phyloP scores from a whole-genome alignment of 257 asterid genomes.

The Thymus quinquecostatus region DNA sequence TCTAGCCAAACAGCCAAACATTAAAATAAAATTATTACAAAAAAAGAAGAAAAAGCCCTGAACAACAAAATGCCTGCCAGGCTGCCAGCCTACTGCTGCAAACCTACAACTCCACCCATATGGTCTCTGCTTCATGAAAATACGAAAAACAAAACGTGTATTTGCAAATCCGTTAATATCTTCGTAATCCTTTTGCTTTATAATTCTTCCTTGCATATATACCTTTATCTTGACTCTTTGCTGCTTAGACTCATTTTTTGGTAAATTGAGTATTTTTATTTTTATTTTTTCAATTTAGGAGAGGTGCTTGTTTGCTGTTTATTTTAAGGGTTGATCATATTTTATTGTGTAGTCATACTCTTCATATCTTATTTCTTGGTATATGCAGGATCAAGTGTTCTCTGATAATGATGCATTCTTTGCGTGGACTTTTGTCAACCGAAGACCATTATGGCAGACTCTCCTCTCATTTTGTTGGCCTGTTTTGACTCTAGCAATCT shows the following conservation, averaged over 20 bases:
- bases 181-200: too few species aligned
- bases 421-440: conserved; percentile 92
- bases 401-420: conserved; percentile 95
- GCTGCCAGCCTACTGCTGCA: neutral
- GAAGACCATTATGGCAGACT: conserved; percentile 96
- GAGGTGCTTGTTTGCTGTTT: neutral
- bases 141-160: neutral
- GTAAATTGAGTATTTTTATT: neutral
- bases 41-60: neutral
- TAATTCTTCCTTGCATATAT: too few species aligned
- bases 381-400: conserved; percentile 86
- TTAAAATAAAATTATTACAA: neutral
- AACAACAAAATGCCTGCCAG: neutral
- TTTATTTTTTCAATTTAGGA: neutral
- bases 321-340: neutral
- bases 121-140: neutral
- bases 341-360: conserved; percentile 17
- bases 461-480: conserved; percentile 99
- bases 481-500: conserved; percentile 89
- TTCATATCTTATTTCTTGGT: conserved; percentile 25
- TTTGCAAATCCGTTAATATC: neutral
- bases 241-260: too few species aligned
- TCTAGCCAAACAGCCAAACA: neutral
- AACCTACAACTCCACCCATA: neutral
- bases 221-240: too few species aligned